phyloP scores from a whole-genome alignment of 345 rosid genomes.

The Hypericum perforatum region DNA sequence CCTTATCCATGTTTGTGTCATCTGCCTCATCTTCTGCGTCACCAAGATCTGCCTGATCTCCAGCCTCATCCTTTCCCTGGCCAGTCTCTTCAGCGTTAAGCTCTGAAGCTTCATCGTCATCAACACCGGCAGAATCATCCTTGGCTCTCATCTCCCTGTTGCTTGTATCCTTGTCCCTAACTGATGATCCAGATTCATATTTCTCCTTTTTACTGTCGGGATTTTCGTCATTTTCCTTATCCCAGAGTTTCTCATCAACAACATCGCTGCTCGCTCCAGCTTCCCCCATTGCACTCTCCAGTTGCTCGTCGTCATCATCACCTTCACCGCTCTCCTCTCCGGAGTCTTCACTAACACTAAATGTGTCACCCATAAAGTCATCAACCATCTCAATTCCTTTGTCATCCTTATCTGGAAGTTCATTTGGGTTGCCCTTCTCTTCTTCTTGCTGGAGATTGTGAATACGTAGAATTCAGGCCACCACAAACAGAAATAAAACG shows the following conservation, averaged over 20 bases:
- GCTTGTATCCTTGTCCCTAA: slow-evolving; percentile 39
- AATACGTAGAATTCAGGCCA: neutral
- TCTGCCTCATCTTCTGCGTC: slow-evolving; percentile 40
- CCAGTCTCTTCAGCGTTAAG: slow-evolving; percentile 31
- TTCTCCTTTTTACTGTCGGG: slow-evolving; percentile 45
- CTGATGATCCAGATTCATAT: slow-evolving; percentile 72
- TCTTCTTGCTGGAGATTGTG: slow-evolving; percentile 40
- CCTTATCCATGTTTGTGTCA: slow-evolving; percentile 47
- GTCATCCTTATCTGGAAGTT: slow-evolving; percentile 45
- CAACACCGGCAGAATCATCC: slow-evolving; percentile 41
- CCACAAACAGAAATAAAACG: neutral
- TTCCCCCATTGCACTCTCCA: slow-evolving; percentile 73
- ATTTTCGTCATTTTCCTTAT: slow-evolving; percentile 55
- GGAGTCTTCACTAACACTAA: slow-evolving; percentile 69
- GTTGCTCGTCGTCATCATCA: slow-evolving; percentile 46
- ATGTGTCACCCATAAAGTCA: slow-evolving; percentile 59
- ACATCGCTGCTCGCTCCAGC: slow-evolving; percentile 60
- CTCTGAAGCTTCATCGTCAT: slow-evolving; percentile 37
- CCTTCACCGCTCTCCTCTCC: slow-evolving; percentile 45
- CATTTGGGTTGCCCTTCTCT: slow-evolving; percentile 51
- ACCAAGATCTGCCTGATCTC: slow-evolving; percentile 34
- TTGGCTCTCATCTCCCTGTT: slow-evolving; percentile 73
- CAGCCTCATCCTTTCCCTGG: slow-evolving; percentile 33
- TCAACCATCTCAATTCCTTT: slow-evolving; percentile 91
- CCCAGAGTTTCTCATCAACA: slow-evolving; percentile 64